Conservation (phyloP, 2,329 filamentous ascomycete genomes). For the Lachnellula cervina region DNA sequence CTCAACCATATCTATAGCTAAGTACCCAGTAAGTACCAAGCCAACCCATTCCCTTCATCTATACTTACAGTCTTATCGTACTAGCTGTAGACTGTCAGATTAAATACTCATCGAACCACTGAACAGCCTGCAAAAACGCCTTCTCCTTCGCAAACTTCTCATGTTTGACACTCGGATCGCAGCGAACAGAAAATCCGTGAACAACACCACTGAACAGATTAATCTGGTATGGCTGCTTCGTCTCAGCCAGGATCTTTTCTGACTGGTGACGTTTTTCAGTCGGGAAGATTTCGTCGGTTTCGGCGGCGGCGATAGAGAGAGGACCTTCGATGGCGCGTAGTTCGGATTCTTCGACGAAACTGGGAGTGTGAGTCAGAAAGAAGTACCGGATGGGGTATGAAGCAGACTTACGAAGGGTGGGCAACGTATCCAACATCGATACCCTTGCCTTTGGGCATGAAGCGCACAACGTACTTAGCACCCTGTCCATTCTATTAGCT, state of each 20-base stretch:
- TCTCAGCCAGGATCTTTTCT: conserved; percentile 57
- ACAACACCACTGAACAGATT: conserved; percentile 65
- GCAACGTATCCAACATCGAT: conserved; percentile 69
- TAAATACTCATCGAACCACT: conserved; percentile 68
- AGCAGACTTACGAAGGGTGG: conserved; percentile 54
- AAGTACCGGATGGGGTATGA: neutral
- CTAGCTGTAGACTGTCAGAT: conserved; percentile 15
- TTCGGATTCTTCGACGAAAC: conserved; percentile 63
- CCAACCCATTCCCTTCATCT: neutral
- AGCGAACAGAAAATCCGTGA: conserved; percentile 71
- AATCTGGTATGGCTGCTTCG: conserved; percentile 58
- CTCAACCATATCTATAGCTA: too few species aligned
- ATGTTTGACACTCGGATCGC: conserved; percentile 51
- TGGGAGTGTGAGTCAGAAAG: conserved; percentile 3
- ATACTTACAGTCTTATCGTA: neutral
- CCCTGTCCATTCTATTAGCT: conserved; percentile 35
- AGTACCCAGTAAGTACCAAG: neutral
- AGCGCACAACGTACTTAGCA: conserved; percentile 68
- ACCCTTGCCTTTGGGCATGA: conserved; percentile 50
- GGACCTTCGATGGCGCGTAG: conserved; percentile 61
- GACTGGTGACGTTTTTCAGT: conserved; percentile 58
- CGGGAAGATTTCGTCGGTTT: conserved; percentile 64
- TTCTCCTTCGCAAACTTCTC: conserved; percentile 72
- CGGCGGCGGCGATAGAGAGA: conserved; percentile 52
- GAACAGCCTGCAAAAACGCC: conserved; percentile 71